Percentiles rank a stretch among this genome's conserved stretches.
phyloP scores from a whole-genome alignment of 192 early-diverging fungal species.

The Dispira parvispora region DNA sequence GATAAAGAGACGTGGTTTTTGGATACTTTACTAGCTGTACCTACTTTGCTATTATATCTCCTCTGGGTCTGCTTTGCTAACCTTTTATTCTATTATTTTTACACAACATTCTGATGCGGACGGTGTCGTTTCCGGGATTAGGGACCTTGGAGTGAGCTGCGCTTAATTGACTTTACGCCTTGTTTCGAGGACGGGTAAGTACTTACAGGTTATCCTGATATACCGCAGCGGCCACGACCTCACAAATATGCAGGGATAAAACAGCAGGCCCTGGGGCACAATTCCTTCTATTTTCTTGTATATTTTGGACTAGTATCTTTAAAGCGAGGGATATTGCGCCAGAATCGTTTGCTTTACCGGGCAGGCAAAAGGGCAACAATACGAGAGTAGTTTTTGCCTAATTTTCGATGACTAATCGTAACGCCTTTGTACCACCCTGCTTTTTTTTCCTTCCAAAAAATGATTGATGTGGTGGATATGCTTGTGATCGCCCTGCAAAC shows the following conservation, averaged over 20 bases:
- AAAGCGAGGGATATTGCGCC: background rate
- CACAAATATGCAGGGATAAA: background rate
- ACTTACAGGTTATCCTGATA: no score
- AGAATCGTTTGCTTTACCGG: no score
- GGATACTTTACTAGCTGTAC: background rate
- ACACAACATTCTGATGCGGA: background rate
- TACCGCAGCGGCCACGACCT: background rate
- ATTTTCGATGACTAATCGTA: no score
- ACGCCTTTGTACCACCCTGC: no score
- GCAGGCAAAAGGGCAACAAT: no score
- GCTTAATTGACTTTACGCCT: conserved; percentile 20
- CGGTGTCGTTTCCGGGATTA: conserved; percentile 2
- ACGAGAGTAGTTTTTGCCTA: no score
- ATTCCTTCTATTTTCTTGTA: background rate
- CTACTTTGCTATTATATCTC: background rate
- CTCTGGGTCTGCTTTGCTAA: background rate
- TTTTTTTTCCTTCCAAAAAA: background rate
- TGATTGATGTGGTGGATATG: background rate
- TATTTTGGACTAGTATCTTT: background rate
- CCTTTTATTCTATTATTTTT: background rate
- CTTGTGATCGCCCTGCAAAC: conserved; percentile 12
- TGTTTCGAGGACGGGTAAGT: conserved; percentile 23
- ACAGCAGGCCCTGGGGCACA: background rate
- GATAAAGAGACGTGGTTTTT: background rate
- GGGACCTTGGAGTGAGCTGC: conserved; percentile 21